phyloP scores from a whole-genome alignment of 179 eudicot genomes.

The Silene coronaria region DNA sequence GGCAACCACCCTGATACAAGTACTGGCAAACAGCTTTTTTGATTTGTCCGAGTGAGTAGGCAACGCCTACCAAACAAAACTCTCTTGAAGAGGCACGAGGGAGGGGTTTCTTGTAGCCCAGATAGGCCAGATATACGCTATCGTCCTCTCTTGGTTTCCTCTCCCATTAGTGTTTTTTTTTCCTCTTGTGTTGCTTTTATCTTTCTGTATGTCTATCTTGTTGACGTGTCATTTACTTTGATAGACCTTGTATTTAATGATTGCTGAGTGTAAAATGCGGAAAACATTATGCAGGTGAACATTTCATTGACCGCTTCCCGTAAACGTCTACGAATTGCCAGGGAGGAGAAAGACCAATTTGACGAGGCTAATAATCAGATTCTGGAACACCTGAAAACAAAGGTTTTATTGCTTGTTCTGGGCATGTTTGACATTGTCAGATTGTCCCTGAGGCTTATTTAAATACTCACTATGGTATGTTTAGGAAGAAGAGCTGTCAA shows the following conservation, averaged over 20 bases:
- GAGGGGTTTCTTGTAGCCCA: background rate
- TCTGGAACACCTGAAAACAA: constrained; percentile 73
- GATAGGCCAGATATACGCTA: background rate
- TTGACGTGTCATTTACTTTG: background rate
- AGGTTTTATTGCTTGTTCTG: constrained; percentile 37
- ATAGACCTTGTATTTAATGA: background rate
- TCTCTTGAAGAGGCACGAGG: background rate
- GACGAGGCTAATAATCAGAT: constrained; percentile 93
- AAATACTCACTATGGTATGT: background rate
- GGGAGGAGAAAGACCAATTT: constrained; percentile 93
- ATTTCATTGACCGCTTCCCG: constrained; percentile 73
- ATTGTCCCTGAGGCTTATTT: background rate
- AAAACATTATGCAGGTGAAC: constrained; percentile 53
- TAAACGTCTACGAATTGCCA: constrained; percentile 70
- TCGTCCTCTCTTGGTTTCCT: background rate
- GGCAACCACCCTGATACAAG: background rate
- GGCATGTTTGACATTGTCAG: background rate
- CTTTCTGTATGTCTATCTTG: background rate
- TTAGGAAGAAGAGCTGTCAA: constrained; percentile 82
- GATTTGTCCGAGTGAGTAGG: background rate
- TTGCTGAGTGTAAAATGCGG: constrained; percentile 6
- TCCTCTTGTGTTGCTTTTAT: background rate
- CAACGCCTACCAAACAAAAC: too few relatives aligned
- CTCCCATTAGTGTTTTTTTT: background rate
- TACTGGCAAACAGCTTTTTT: background rate